Evolutionary conservation across 2,329 filamentous ascomycete genomes (phyloP).

Genomic region (Neofusicoccum ribis): DNA sequence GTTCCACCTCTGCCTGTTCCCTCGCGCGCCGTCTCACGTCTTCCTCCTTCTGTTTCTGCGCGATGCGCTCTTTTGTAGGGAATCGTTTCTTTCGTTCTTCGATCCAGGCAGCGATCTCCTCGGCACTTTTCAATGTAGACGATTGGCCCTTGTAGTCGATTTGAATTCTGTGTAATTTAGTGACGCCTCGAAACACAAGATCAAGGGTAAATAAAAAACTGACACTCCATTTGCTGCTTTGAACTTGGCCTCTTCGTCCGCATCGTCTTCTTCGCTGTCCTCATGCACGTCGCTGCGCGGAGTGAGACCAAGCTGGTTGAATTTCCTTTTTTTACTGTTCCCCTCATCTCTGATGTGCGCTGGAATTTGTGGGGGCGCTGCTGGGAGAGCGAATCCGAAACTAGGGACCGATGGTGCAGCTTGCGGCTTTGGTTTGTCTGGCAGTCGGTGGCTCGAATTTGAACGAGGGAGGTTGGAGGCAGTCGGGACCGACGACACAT

Average conservation of each 20-base stretch:
- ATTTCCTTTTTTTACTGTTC: constrained; percentile 68
- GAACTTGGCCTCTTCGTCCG: constrained; percentile 65
- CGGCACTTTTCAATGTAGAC: constrained; percentile 53
- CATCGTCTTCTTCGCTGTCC: constrained; percentile 63
- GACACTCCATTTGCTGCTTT: constrained; percentile 54
- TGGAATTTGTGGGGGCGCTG: background rate
- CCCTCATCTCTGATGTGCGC: background rate
- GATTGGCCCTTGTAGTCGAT: constrained; percentile 60
- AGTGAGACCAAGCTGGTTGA: constrained; percentile 70
- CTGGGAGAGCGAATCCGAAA: constrained; percentile 37
- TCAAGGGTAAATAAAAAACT: constrained; percentile 33
- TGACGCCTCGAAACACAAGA: constrained; percentile 12
- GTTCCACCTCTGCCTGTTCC: constrained; percentile 7
- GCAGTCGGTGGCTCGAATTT: background rate
- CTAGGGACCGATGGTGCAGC: constrained; percentile 34
- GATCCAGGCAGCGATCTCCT: constrained; percentile 78
- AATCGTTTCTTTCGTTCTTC: constrained; percentile 77
- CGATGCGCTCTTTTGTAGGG: constrained; percentile 72
- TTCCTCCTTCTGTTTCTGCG: constrained; percentile 59
- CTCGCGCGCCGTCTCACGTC: constrained; percentile 25
- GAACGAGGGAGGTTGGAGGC: background rate
- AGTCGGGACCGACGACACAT: background rate
- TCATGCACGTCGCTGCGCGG: constrained; percentile 54
- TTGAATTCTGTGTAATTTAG: constrained; percentile 25
- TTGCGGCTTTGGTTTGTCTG: constrained; percentile 7